Percentiles rank a stretch among this genome's conserved stretches.
Conservation (phyloP, 306 rosid genomes). For the Vicia villosa region DNA sequence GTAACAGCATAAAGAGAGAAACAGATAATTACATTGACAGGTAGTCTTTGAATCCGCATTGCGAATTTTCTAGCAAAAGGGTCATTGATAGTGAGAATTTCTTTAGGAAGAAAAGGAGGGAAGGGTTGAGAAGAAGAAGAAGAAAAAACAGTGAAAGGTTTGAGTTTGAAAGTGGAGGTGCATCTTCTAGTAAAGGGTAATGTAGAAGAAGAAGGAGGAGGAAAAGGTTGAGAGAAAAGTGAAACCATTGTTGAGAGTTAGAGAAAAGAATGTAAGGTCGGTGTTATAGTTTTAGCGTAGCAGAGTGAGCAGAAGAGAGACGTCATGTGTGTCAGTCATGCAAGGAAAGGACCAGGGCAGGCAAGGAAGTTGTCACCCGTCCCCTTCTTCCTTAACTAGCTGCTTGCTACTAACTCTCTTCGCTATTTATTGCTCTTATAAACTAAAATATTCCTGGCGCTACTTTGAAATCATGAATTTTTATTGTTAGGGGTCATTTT, state of each 20-base stretch:
- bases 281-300: constrained; percentile 31
- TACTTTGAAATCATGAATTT: too few species aligned
- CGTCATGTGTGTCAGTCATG: constrained; percentile 16
- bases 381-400: neutral
- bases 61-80: constrained; percentile 71
- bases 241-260: neutral
- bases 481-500: too few species aligned
- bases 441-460: too few species aligned
- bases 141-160: constrained; percentile 35
- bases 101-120: constrained; percentile 82
- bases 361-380: neutral
- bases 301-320: neutral
- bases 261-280: neutral
- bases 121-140: constrained; percentile 33
- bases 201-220: constrained; percentile 29
- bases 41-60: constrained; percentile 67
- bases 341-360: neutral
- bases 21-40: constrained; percentile 46
- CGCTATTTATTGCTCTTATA: too few species aligned
- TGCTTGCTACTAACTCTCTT: too few species aligned
- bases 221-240: constrained; percentile 26
- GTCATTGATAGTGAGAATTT: constrained; percentile 63
- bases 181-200: neutral
- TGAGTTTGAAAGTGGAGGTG: constrained; percentile 26
- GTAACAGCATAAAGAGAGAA: neutral